Conservation (phyloP, 805 yeast species). For the Grigorovia jiainica region DNA sequence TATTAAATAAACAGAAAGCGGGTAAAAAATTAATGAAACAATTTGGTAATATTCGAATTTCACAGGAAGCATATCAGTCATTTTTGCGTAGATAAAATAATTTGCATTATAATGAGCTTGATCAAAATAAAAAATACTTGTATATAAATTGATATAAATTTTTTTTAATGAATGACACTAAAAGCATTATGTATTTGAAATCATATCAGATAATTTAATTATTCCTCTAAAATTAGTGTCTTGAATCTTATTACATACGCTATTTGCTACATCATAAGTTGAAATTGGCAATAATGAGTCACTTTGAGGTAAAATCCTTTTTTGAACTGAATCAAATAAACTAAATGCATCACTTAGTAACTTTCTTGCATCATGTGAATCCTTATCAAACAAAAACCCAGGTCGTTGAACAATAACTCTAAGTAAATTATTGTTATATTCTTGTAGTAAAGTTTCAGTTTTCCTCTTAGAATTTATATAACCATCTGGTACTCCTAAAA, state of each 20-base stretch:
- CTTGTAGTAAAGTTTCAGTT: conserved; percentile 53
- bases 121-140: not conserved
- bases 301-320: conserved; percentile 40
- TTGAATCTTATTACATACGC: conserved; percentile 44
- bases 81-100: conserved; percentile 38
- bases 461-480: conserved; percentile 69
- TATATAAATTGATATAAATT: not conserved
- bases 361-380: conserved; percentile 15
- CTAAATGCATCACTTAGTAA: conserved; percentile 24
- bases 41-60: conserved; percentile 67
- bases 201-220: conserved; percentile 31
- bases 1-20: conserved; percentile 81
- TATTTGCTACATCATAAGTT: conserved; percentile 58
- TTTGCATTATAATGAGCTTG: too few species aligned
- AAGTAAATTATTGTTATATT: conserved; percentile 32
- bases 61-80: conserved; percentile 83
- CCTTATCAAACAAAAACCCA: conserved; percentile 68
- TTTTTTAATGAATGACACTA: too few species aligned
- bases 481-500: conserved; percentile 58
- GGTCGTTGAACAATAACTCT: conserved; percentile 67
- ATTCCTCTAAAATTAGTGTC: conserved; percentile 47
- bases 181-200: too few species aligned
- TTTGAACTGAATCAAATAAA: conserved; percentile 36
- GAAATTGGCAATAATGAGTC: conserved; percentile 34
- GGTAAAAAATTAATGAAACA: conserved; percentile 77